Evolutionary conservation across 1,284 basidiomycete genomes (phyloP).

Genomic region (Sanghuangporus weigelae): DNA sequence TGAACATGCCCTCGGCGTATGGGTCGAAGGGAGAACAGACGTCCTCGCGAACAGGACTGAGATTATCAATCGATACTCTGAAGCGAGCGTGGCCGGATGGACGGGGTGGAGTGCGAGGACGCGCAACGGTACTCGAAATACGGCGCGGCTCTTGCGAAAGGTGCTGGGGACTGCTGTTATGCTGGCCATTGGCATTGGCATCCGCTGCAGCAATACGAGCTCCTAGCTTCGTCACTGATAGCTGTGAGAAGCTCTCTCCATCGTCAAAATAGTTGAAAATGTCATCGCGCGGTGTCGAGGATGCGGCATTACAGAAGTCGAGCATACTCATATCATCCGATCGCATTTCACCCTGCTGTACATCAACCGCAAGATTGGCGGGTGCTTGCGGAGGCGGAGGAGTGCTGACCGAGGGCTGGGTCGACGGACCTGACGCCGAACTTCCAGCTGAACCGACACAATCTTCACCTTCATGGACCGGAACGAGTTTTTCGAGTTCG

Average conservation of each 20-base stretch:
- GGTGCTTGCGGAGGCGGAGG: constrained; percentile 44
- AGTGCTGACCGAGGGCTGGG: constrained; percentile 27
- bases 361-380: constrained; percentile 41
- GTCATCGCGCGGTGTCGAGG: constrained; percentile 13
- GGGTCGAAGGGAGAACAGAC: constrained; percentile 3
- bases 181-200: background rate
- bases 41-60: constrained; percentile 1
- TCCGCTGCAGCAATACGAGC: background rate
- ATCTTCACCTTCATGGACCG: constrained; percentile 2
- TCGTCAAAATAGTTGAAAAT: constrained; percentile 10
- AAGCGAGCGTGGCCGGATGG: constrained; percentile 8
- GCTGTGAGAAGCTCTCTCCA: constrained; percentile 11
- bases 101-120: constrained; percentile 14
- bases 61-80: background rate
- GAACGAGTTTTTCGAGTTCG: background rate
- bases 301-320: constrained; percentile 21
- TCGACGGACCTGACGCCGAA: constrained; percentile 9
- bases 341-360: constrained; percentile 23
- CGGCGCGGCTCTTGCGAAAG: background rate
- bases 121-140: constrained; percentile 3
- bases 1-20: background rate
- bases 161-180: background rate
- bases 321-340: constrained; percentile 8
- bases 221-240: constrained; percentile 8
- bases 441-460: constrained; percentile 1